Evolutionary conservation across 1,284 basidiomycete species (phyloP), one percentile per base, ranked within the genome.

Genomic region (Fistulina hepatica): DNA sequence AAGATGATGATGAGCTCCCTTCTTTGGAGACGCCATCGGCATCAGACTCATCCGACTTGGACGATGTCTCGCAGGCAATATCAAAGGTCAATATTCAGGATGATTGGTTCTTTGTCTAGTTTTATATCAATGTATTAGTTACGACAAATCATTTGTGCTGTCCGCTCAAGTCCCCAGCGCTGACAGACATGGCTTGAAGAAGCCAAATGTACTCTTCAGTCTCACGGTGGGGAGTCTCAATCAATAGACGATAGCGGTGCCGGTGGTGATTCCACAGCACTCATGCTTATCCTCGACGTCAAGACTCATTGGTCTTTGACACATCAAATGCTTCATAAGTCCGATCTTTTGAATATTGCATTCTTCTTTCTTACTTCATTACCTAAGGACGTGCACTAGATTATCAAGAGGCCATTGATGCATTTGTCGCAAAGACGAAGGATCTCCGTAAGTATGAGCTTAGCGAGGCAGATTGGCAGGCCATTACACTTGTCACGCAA

Each of bases 261-360:
- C 34, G 21, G 9, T 21, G 13, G 36, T 15, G 15, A 22, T 17
- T 5, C 40, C 16, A 12, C 19, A 36, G 9, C 16, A 3, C 37
- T 37, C 31, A 49, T 55, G 39, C 38, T 49, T 2, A 52, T 52
- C 20, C 43, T 50, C 8, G 47, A 52, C 34, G 49, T 55, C 12
- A 34, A 31, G 21, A 57, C 52, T 17, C 46, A 44, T 10, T 54
- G 52, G 53, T 47, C 48, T 3, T 55, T 52, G 5, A 50, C 51
- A 1, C 51, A 54, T 34, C 46, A 54, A 34, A 55, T 54, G 53
- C 37, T 52, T 4, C 37, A 41, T 50, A 31, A 21, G 36, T 42
- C 23, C n/a, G 6, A n/a, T 30, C 21, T 21, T 24, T 21, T 17
- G 8, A 17, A 11, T 20, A 17, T 34, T 23, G 10, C 12, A 17